A percentile compares a stretch with the other conserved stretches of the same genome.
Conservation (phyloP, 768 basidiomycete genomes). For the Mycena polygramma region DNA sequence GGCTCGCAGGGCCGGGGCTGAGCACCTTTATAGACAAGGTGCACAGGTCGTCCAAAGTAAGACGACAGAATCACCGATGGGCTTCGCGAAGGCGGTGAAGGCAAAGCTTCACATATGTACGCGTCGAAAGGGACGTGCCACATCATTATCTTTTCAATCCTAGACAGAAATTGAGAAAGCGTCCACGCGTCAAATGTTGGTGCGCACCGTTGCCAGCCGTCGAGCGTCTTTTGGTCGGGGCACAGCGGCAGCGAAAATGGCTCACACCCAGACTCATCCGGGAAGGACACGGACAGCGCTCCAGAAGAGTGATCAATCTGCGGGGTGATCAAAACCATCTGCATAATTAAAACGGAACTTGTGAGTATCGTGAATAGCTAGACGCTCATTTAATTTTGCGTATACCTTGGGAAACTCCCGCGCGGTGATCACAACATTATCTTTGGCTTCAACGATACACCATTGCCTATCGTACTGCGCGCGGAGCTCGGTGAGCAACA, state of each 20-base stretch:
- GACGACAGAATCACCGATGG: conserved; percentile 70
- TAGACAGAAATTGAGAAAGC: conserved; percentile 39
- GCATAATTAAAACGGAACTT: not conserved
- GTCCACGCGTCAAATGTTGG: conserved; percentile 12
- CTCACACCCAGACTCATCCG: conserved; percentile 67
- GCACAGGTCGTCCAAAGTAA: conserved; percentile 72
- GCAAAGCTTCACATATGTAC: conserved; percentile 68
- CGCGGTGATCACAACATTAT: conserved; percentile 72
- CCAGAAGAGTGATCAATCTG: conserved; percentile 65
- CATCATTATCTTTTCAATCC: conserved; percentile 66
- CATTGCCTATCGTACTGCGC: conserved; percentile 79
- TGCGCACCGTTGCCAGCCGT: conserved; percentile 70
- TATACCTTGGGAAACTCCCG: conserved; percentile 68
- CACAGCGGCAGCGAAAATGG: conserved; percentile 71
- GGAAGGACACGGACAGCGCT: conserved; percentile 68
- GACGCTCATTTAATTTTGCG: conserved; percentile 36
- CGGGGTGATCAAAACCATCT: conserved; percentile 81
- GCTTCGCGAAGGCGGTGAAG: conserved; percentile 48
- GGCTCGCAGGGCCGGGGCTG: conserved; percentile 62
- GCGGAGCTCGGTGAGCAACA: conserved; percentile 9
- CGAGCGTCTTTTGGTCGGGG: conserved; percentile 63
- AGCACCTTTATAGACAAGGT: conserved; percentile 78
- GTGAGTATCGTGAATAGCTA: not conserved
- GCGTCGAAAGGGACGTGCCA: conserved; percentile 71
- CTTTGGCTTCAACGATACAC: conserved; percentile 73